Evolutionary conservation across 2,329 filamentous ascomycete species (phyloP).

Genomic region (Talaromyces sp.): DNA sequence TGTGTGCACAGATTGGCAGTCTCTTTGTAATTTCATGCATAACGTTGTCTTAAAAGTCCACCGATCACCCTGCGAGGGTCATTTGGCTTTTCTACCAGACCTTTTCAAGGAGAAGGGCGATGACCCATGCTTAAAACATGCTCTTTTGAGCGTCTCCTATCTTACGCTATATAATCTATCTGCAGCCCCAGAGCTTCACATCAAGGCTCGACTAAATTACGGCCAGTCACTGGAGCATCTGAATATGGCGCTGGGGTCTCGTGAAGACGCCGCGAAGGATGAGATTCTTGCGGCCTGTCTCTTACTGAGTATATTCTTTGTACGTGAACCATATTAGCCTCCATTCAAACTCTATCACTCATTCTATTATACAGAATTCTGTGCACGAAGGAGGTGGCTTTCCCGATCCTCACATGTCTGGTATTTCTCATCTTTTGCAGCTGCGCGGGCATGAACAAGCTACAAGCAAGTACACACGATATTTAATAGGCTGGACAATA

Average conservation of each 20-base stretch:
- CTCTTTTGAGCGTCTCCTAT: conserved; percentile 1
- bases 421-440: neutral
- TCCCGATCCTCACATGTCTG: conserved; percentile 1
- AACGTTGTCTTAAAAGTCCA: neutral
- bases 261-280: neutral
- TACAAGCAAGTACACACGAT: neutral
- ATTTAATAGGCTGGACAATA: neutral
- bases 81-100: neutral
- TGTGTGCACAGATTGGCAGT: conserved; percentile 1
- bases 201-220: neutral
- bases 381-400: neutral
- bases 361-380: neutral
- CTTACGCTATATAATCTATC: neutral
- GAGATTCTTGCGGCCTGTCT: conserved; percentile 1
- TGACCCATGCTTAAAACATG: neutral
- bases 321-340: neutral
- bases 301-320: conserved; percentile 1
- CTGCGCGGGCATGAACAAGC: neutral
- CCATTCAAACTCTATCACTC: neutral
- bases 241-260: neutral
- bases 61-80: neutral
- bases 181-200: neutral
- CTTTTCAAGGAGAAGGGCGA: conserved; percentile 1
- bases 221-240: neutral
- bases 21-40: conserved; percentile 1